Base-by-base conservation (phyloP, 129 eudicot genomes). In the Escallonia rubra region DNA sequence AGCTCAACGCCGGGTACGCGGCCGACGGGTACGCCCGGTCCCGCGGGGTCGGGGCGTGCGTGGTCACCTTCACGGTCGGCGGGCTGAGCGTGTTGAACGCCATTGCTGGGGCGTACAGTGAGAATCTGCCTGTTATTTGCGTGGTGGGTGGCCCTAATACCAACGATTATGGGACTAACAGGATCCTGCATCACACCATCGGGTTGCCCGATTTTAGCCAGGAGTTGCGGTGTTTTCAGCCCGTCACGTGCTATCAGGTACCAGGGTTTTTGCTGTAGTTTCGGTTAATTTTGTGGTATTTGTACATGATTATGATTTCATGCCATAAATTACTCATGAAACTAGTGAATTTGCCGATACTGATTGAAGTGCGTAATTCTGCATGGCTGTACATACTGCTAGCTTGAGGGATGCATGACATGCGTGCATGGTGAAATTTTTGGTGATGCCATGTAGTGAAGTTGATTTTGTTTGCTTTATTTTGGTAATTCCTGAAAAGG, bases 141-240 rank as follows among this genome's bases (percentile, higher is more conserved):
- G 74, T 86, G 6, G 93, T 78, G 0, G 93, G 93, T 41, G 93
- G 93, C 2, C 93, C 93, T 3, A 86, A 86, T 67, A 70, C 93
- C 0, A 86, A 86, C 42, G 93, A 86, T 60, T 80, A 66, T 8
- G 93, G 93, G 38, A 83, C 93, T 12, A 86, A 86, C 23, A 61
- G 93, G 75, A 75, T 86, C 42, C 79, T 86, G 13, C 93, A 86
- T 69, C 93, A 86, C 45, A 86, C 93, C 3, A 82, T 86, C 4
- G 89, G 93, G 16, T 58, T 86, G 62, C 72, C 93, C 3, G 93
- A 86, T 80, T 86, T 86, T 34, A 76, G 76, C 62, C 93, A 86
- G 47, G 93, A 86, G 72, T 52, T 77, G 0, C 63, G 86, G 11
- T 86, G 93, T 57, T 86, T 82, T 38, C 84, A 77, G 70, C 75